These are phyloP conservation scores for Petunia secreta DNA, from an alignment of 257 asterid species.

Conservation along the genomic window DNA sequence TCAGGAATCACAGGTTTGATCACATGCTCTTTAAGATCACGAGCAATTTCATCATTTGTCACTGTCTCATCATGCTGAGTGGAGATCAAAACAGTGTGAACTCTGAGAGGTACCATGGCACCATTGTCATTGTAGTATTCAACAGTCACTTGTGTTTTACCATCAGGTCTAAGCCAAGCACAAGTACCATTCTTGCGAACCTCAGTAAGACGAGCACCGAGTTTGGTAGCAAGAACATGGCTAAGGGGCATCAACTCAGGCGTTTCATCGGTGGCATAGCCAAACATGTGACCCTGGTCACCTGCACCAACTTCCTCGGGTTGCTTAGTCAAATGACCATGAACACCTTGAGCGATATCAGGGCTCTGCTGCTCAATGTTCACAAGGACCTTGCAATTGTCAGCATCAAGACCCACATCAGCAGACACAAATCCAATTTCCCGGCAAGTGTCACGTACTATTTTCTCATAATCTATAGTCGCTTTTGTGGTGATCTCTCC, in stretches of 20 bases:
- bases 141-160: constrained; percentile 25
- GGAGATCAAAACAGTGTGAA: constrained; percentile 28
- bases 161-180: constrained; percentile 26
- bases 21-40: constrained; percentile 27
- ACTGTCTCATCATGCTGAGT: constrained; percentile 27
- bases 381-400: constrained; percentile 25
- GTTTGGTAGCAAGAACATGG: constrained; percentile 28
- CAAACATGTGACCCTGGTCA: constrained; percentile 28
- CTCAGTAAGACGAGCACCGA: constrained; percentile 28
- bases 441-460: constrained; percentile 26
- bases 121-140: constrained; percentile 21
- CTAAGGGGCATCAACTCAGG: constrained; percentile 27
- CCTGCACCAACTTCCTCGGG: constrained; percentile 28
- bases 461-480: constrained; percentile 18
- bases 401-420: constrained; percentile 29
- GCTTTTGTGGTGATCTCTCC: constrained; percentile 27
- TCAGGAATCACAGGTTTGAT: constrained; percentile 17
- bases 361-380: constrained; percentile 26
- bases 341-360: constrained; percentile 29
- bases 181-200: constrained; percentile 27
- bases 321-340: constrained; percentile 28
- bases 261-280: constrained; percentile 18
- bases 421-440: constrained; percentile 26
- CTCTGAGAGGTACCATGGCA: constrained; percentile 14
- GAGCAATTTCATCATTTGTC: constrained; percentile 25